Evolutionary conservation across 164 flowering plant species (phyloP), one percentile per base, ranked within the genome.

Genomic region (Liquidambar formosana): DNA sequence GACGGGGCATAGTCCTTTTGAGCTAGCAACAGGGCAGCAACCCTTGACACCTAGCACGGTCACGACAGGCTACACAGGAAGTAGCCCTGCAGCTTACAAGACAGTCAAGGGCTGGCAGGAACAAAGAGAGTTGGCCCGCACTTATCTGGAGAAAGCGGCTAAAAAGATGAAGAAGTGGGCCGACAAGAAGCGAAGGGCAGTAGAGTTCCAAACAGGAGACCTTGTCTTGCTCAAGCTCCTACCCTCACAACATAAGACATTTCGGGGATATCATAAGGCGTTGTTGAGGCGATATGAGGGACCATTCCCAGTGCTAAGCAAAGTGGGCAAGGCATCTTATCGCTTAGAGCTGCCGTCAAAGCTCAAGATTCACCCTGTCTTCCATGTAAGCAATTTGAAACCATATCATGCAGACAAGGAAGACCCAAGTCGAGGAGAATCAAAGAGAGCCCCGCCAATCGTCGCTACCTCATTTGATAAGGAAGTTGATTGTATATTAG

Each of bases 111-210:
- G 9, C 26, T 57, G 61, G 61, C 13, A 57, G 5, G 61, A 57
- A 16, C 61, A 25, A 26, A 3, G 5, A 1, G 38, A 26, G 4
- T 4, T 57, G 6, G 27, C 61, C 38, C 27, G 41, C 18, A 10
- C 61, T 13, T 26, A 57, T 25, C 61, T 57, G 12, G 43, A 59
- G n/a, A 59, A 28, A 16, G 62, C 62, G 15, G 0, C 62, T 3
- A 59, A 59, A 6, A 59, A 27, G 12, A 59, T 26, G 62, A 59
- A 59, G 15, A 59, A 59, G 44, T 59, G n/a, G 62, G 44, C 62
- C 1, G 62, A 59, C 6, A 4, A 51, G 19, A 59, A 59, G 62
- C 26, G n/a, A 43, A 59, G 62, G 44, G 43, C 14, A 10, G 12
- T 28, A 8, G 38, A 59, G 44, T 59, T 59, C 27, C 38, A 38